phyloP scores from a whole-genome alignment of 345 rosid genomes.

The Dipteronia dyeriana region DNA sequence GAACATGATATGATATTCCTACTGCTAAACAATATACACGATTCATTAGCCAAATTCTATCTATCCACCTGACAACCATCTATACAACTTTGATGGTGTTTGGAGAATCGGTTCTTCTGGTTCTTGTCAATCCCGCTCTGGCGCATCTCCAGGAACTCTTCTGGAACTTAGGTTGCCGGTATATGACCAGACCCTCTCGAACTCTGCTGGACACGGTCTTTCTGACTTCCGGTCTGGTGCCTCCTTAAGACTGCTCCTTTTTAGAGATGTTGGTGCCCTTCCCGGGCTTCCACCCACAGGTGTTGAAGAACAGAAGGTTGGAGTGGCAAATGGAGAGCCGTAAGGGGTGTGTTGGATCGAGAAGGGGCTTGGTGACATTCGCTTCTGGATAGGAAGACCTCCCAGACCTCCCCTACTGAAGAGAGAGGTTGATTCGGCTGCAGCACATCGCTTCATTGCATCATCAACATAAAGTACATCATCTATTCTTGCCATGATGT shows the following conservation, averaged over 20 bases:
- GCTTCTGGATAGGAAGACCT: slow-evolving; percentile 69
- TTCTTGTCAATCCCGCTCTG: slow-evolving; percentile 74
- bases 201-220: slow-evolving; percentile 40
- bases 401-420: slow-evolving; percentile 62
- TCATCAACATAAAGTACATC: slow-evolving; percentile 94
- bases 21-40: slow-evolving; percentile 43
- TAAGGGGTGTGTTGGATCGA: slow-evolving; percentile 66
- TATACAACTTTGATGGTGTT: slow-evolving; percentile 9
- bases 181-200: slow-evolving; percentile 76
- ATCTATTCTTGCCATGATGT: slow-evolving; percentile 95
- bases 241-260: slow-evolving; percentile 44
- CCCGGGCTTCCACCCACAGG: slow-evolving; percentile 62
- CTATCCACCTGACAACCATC: neutral
- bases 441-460: slow-evolving; percentile 54
- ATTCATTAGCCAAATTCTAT: slow-evolving; percentile 21
- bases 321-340: slow-evolving; percentile 73
- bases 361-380: slow-evolving; percentile 71
- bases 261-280: slow-evolving; percentile 43
- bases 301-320: slow-evolving; percentile 57
- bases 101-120: neutral
- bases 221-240: slow-evolving; percentile 36
- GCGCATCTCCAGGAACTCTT: slow-evolving; percentile 69
- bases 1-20: slow-evolving; percentile 25
- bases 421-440: slow-evolving; percentile 61
- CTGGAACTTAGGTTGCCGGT: slow-evolving; percentile 71